Base-by-base conservation (phyloP, 2,329 filamentous ascomycete species). In the Parastagonospora nodorum region DNA sequence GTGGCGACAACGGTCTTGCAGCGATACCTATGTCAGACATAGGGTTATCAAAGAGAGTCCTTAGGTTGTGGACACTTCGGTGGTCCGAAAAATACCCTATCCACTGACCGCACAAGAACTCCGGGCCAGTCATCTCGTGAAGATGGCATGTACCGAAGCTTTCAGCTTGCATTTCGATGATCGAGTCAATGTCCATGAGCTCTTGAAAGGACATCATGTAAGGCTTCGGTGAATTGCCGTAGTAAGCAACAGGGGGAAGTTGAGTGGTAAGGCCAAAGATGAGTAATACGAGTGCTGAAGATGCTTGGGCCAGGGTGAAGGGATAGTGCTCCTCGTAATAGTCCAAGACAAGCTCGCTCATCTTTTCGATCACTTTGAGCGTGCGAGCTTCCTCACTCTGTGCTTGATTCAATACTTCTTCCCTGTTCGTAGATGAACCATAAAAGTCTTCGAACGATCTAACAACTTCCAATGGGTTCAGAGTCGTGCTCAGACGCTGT, bases 71-170 rank as follows among this genome's bases (percentile, higher is more conserved):
- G 2, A 15, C 4, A 5, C 14, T 5, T 14, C 60, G 48, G 8
- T 63, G 53, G 29, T 66, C 64, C 1, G 52, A 48, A 16, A 53
- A 58, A 12, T 47, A 58, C 1, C 65, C 65, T 6, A 48, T 45
- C 65, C 65, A 67, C 0, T 27, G 28, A 2, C 62, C 62, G 0
- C 51, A 42, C 1, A 68, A 39, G 31, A 66, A 63, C 0, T 45
- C 19, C 2, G 54, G 44, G 3, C 43, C 49, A 4, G 49, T 49
- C 65, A 67, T 67, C 8, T 43, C 45, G 2, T 40, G n/a, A 8
- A 57, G 32, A 42, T 68, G 61, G 11, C 57, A 61, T 9, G 28
- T 53, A 8, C 37, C 40, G 11, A 67, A 67, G 0, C 40, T 27
- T 14, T 45, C 48, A 8, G 45, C 32, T 1, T 32, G 38, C 14